A percentile compares a stretch with the other conserved stretches of the same genome.
Evolutionary conservation across 441 rosid genomes (phyloP).

Genomic region (Aquilaria agallochum): DNA sequence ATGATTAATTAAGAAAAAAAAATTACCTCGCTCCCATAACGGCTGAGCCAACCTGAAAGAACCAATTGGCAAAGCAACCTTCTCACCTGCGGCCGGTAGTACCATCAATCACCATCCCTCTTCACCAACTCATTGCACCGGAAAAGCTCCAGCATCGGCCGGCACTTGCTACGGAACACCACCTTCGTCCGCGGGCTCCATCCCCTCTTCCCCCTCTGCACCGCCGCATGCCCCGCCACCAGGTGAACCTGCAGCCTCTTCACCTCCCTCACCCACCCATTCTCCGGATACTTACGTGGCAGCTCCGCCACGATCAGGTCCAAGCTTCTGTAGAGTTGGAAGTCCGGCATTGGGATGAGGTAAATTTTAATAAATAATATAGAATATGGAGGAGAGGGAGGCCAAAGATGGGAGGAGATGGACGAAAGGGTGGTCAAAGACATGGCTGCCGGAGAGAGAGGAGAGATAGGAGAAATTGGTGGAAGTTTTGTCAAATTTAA

Average conservation of each 20-base stretch:
- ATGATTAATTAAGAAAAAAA: too few relatives aligned
- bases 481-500: too few relatives aligned
- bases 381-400: too few relatives aligned
- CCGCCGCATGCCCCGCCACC: constrained; percentile 58
- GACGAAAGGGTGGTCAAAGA: too few relatives aligned
- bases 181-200: constrained; percentile 60
- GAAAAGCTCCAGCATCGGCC: constrained; percentile 89
- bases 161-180: constrained; percentile 71
- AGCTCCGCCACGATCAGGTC: constrained; percentile 75
- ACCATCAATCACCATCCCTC: constrained; percentile 83
- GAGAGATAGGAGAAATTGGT: too few relatives aligned
- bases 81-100: constrained; percentile 47
- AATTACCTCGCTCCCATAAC: constrained; percentile 64
- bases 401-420: too few relatives aligned
- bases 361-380: too few relatives aligned
- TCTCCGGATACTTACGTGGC: constrained; percentile 69
- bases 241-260: constrained; percentile 79
- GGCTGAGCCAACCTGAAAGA: constrained; percentile 81
- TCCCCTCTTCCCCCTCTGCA: constrained; percentile 52
- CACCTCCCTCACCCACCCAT: constrained; percentile 78
- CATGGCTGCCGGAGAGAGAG: too few relatives aligned
- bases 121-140: constrained; percentile 72
- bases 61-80: constrained; percentile 71
- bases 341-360: constrained; percentile 69
- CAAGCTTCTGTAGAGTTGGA: constrained; percentile 32